These are phyloP conservation scores for Moringa oleifera DNA, from an alignment of 345 rosid genomes.

Conservation along the genomic window DNA sequence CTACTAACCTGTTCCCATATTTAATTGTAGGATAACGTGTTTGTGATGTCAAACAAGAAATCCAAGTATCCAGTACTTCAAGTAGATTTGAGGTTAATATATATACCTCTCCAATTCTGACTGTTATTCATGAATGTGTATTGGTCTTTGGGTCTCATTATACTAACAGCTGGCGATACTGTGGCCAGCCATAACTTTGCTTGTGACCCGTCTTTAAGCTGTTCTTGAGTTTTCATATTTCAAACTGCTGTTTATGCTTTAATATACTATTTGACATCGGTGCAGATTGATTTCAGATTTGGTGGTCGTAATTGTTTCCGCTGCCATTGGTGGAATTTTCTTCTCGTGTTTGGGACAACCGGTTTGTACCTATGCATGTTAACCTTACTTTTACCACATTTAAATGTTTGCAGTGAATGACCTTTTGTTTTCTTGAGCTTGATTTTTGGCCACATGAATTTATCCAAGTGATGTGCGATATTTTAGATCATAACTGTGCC, in stretches of 20 bases:
- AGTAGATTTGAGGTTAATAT: constrained; percentile 85
- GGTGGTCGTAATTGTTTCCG: constrained; percentile 96
- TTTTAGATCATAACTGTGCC: not conserved
- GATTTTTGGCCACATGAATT: constrained; percentile 7
- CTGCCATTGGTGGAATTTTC: constrained; percentile 93
- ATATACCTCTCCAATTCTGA: not conserved
- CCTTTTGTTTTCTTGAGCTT: constrained; percentile 5
- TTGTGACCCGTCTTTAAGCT: constrained; percentile 2
- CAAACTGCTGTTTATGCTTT: constrained; percentile 10
- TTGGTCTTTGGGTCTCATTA: not conserved
- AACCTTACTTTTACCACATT: not conserved
- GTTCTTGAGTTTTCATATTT: not conserved
- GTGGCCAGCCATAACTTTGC: not conserved
- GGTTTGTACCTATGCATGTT: constrained; percentile 41
- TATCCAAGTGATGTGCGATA: constrained; percentile 10
- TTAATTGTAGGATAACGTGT: constrained; percentile 71
- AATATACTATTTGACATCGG: constrained; percentile 16
- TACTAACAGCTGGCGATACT: not conserved
- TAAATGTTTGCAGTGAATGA: not conserved
- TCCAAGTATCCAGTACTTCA: constrained; percentile 97
- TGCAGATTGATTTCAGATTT: constrained; percentile 93
- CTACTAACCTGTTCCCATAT: constrained; percentile 16
- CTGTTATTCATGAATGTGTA: not conserved
- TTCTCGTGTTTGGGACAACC: constrained; percentile 98
- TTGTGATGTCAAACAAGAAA: constrained; percentile 97